These are phyloP conservation scores for Epichloe scottii DNA, from an alignment of 2,329 filamentous ascomycete species.

Conservation along the genomic window DNA sequence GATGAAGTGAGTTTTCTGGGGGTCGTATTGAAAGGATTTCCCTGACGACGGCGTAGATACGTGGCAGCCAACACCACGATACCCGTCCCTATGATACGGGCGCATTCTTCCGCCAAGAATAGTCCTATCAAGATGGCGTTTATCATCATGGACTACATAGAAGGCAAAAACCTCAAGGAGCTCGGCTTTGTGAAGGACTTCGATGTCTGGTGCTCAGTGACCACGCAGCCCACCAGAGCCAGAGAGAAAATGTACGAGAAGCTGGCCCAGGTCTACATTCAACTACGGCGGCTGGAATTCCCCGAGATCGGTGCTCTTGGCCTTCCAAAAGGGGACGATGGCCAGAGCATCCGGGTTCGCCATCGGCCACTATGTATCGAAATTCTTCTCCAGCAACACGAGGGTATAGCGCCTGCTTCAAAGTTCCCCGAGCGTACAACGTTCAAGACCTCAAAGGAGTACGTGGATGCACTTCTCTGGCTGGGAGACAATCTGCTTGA, in stretches of 20 bases:
- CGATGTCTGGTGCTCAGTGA: not conserved
- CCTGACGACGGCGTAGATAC: conserved; percentile 2
- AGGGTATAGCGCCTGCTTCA: not conserved
- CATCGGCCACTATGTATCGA: not conserved
- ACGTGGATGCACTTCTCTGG: not conserved
- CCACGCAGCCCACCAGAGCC: not conserved
- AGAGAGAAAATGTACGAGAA: not conserved
- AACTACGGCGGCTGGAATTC: not conserved
- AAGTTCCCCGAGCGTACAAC: not conserved
- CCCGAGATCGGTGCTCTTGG: conserved; percentile 1
- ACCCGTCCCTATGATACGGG: conserved; percentile 7
- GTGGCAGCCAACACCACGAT: conserved; percentile 8
- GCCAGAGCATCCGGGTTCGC: not conserved
- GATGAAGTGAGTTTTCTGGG: conserved; percentile 7
- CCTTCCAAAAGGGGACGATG: not conserved
- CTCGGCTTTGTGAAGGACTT: conserved; percentile 4
- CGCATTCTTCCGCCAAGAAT: conserved; percentile 2
- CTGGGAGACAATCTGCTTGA: not conserved
- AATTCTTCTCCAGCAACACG: not conserved
- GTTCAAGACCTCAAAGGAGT: not conserved
- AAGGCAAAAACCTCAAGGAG: conserved; percentile 7
- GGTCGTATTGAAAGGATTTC: not conserved
- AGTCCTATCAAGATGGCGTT: conserved; percentile 6
- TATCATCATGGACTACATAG: conserved; percentile 11
- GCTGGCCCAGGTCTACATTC: not conserved